Conservation (phyloP, 2,329 filamentous ascomycete genomes). For the Diaporthe helianthi region DNA sequence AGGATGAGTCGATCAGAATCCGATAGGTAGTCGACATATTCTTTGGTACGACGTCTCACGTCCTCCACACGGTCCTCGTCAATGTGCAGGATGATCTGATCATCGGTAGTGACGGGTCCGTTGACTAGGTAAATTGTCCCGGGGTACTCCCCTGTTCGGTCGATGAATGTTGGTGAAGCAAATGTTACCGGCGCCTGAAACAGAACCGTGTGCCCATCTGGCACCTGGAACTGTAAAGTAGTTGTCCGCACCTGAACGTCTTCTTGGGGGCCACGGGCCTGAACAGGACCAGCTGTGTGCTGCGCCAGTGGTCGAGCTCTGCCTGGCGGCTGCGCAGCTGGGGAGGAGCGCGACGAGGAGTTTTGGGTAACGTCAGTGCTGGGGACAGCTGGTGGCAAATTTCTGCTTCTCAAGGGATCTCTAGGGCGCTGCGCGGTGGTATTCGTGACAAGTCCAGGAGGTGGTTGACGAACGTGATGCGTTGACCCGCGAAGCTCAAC, state of each 20-base stretch:
- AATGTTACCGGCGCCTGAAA: neutral
- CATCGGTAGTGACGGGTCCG: neutral
- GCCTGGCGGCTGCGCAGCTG: neutral
- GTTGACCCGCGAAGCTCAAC: constrained; percentile 9
- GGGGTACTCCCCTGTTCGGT: neutral
- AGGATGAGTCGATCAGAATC: constrained; percentile 20
- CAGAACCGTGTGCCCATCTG: neutral
- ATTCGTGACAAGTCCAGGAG: neutral
- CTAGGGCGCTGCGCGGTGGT: neutral
- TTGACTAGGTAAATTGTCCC: constrained; percentile 17
- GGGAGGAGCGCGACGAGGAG: neutral
- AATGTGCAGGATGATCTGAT: constrained; percentile 24
- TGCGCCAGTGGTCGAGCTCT: neutral
- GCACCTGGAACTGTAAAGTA: neutral
- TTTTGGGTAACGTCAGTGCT: neutral
- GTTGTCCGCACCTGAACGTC: neutral
- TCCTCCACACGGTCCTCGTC: constrained; percentile 5
- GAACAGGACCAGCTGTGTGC: neutral
- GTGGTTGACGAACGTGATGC: neutral
- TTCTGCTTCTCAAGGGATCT: neutral
- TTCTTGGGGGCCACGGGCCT: too few relatives aligned
- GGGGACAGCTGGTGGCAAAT: neutral
- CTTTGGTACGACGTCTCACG: neutral
- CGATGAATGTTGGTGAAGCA: neutral
- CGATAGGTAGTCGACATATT: constrained; percentile 11